phyloP scores from a whole-genome alignment of 139 green algal species.

The Chlamydomonas incerta region DNA sequence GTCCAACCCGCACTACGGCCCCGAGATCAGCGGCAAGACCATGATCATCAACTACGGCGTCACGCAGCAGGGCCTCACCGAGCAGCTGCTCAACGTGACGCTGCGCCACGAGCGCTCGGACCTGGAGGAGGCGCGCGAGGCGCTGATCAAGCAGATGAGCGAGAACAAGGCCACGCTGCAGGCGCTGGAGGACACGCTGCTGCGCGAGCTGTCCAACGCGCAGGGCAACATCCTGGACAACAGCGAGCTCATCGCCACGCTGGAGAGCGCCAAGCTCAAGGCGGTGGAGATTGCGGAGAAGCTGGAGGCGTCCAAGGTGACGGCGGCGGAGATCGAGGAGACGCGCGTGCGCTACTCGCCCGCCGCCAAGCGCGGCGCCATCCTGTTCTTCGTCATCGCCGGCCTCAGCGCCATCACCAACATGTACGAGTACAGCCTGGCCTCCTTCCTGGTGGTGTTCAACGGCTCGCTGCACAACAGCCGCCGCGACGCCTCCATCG shows the following conservation, averaged over 20 bases:
- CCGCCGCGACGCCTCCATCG: slow-evolving; percentile 57
- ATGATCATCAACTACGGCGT: slow-evolving; percentile 91
- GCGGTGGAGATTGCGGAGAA: slow-evolving; percentile 86
- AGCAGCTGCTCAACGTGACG: slow-evolving; percentile 90
- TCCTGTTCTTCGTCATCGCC: slow-evolving; percentile 89
- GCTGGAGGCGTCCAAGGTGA: slow-evolving; percentile 72
- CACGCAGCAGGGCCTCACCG: slow-evolving; percentile 77
- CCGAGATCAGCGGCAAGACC: slow-evolving; percentile 86
- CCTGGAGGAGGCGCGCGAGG: slow-evolving; percentile 78
- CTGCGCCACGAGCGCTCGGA: slow-evolving; percentile 82
- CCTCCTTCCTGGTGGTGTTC: slow-evolving; percentile 83
- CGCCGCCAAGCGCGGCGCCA: slow-evolving; percentile 79
- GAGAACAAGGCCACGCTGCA: slow-evolving; percentile 87
- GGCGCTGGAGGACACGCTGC: slow-evolving; percentile 82
- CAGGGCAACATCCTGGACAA: slow-evolving; percentile 91
- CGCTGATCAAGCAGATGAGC: slow-evolving; percentile 81
- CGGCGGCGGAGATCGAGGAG: slow-evolving; percentile 78
- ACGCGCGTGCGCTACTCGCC: slow-evolving; percentile 76
- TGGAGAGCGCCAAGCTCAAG: slow-evolving; percentile 86
- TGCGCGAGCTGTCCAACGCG: slow-evolving; percentile 82
- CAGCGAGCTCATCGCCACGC: slow-evolving; percentile 81
- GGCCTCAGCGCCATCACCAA: slow-evolving; percentile 79
- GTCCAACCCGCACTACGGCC: slow-evolving; percentile 89
- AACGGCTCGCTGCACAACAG: slow-evolving; percentile 67
- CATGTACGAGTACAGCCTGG: slow-evolving; percentile 88